These are phyloP conservation scores for Porcisia deanei DNA, from an alignment of 208 protist species.

Conservation along the genomic window DNA sequence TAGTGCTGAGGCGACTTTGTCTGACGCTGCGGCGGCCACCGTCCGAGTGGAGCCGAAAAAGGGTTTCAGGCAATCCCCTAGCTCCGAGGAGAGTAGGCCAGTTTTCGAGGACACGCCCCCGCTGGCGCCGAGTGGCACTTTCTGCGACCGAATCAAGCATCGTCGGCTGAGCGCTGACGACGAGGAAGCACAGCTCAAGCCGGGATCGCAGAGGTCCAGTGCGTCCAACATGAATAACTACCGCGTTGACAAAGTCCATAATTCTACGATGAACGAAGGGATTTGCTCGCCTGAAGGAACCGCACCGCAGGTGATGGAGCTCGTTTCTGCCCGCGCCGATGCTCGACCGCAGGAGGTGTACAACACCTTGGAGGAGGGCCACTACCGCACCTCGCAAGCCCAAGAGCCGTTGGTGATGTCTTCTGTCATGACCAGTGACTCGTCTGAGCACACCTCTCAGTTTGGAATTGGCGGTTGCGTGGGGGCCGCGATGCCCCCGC, in stretches of 20 bases:
- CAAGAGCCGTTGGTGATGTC: slow-evolving; percentile 6
- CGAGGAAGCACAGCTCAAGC: slow-evolving; percentile 3
- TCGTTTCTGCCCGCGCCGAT: not conserved
- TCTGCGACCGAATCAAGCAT: slow-evolving; percentile 22
- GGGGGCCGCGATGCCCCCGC: slow-evolving; percentile 4
- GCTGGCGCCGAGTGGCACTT: slow-evolving; percentile 12
- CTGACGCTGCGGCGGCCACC: not conserved
- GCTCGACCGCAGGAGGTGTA: slow-evolving; percentile 1
- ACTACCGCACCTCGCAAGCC: not conserved
- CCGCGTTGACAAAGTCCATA: not conserved
- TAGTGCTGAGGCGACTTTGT: not conserved
- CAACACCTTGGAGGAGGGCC: slow-evolving; percentile 8
- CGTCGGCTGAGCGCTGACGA: slow-evolving; percentile 6
- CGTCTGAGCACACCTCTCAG: slow-evolving; percentile 15
- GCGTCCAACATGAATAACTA: slow-evolving; percentile 16
- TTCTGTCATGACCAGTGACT: not conserved
- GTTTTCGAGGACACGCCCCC: slow-evolving; percentile 33
- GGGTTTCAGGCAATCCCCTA: slow-evolving; percentile 3
- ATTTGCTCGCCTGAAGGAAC: not conserved
- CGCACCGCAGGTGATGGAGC: slow-evolving; percentile 4
- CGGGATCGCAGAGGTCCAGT: slow-evolving; percentile 13
- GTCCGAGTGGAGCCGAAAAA: not conserved
- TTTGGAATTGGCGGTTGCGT: not conserved
- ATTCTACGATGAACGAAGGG: slow-evolving; percentile 12
- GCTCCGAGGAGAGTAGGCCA: slow-evolving; percentile 33